Percentiles rank a stretch among this genome's conserved stretches.
Evolutionary conservation across 2,329 filamentous ascomycete genomes (phyloP).

Genomic region (Furcasterigmium furcatum): DNA sequence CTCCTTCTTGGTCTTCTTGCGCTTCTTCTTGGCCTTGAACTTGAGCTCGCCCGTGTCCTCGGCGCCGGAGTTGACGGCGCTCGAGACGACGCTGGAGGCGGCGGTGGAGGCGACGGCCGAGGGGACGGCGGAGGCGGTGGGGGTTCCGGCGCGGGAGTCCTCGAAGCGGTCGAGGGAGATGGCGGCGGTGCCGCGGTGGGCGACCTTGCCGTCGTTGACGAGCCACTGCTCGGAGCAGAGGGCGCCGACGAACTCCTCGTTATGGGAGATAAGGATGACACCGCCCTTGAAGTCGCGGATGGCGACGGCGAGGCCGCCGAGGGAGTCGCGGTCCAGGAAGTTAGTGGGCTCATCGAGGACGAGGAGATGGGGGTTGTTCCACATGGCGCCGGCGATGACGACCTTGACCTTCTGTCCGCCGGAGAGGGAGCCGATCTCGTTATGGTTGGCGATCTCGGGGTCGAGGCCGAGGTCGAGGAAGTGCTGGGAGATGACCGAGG

Average conservation of each 20-base stretch:
- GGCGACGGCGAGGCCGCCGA: slow-evolving; percentile 93
- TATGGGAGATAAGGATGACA: slow-evolving; percentile 99
- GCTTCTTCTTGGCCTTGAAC: slow-evolving; percentile 91
- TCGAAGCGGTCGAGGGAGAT: slow-evolving; percentile 82
- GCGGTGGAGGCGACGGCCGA: slow-evolving; percentile 55
- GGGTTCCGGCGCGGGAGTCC: slow-evolving; percentile 50
- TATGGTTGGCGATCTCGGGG: slow-evolving; percentile 98
- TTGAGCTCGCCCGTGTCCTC: slow-evolving; percentile 81
- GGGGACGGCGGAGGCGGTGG: slow-evolving; percentile 55
- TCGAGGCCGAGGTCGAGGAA: slow-evolving; percentile 96
- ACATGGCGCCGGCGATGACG: slow-evolving; percentile 92
- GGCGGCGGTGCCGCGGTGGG: slow-evolving; percentile 75
- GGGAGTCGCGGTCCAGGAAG: slow-evolving; percentile 96
- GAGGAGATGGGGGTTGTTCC: slow-evolving; percentile 97
- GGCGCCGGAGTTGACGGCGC: slow-evolving; percentile 74
- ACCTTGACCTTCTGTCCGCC: slow-evolving; percentile 99
- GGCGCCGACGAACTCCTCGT: slow-evolving; percentile 97
- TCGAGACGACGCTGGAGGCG: slow-evolving; percentile 51
- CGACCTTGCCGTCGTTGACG: slow-evolving; percentile 82
- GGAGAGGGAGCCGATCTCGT: slow-evolving; percentile 92
- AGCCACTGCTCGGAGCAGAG: slow-evolving; percentile 97
- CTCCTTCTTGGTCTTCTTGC: slow-evolving; percentile 98
- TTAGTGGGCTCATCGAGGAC: slow-evolving; percentile 99
- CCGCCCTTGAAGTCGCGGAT: slow-evolving; percentile 98
- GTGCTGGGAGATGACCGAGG: slow-evolving; percentile 93